Conservation (phyloP, 331 rosid genomes). For the Rhamnella rubrinervis region DNA sequence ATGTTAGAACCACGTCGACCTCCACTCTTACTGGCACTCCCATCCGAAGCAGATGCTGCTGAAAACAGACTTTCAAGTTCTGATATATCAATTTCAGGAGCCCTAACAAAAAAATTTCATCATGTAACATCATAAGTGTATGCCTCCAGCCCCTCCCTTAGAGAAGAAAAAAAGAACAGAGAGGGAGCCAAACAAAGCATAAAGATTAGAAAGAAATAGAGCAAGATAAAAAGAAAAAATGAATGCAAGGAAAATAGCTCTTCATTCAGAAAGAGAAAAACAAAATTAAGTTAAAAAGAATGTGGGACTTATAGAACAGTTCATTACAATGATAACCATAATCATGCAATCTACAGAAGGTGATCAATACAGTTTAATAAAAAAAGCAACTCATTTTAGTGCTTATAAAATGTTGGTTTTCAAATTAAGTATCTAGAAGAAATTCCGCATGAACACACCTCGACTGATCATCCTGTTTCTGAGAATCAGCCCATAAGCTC, state of each 20-base stretch:
- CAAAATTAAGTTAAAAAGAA: neutral
- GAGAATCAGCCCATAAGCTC: conserved; percentile 94
- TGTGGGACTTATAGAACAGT: neutral
- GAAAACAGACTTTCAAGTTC: conserved; percentile 97
- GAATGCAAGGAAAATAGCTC: neutral
- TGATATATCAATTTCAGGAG: conserved; percentile 95
- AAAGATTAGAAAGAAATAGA: neutral
- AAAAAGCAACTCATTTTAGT: conserved; percentile 5
- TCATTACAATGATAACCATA: conserved; percentile 2
- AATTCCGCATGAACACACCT: conserved; percentile 51
- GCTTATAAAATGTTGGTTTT: conserved; percentile 8
- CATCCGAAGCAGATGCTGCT: conserved; percentile 86
- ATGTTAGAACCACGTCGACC: conserved; percentile 84
- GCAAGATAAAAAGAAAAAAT: conserved; percentile 1
- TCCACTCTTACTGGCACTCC: conserved; percentile 55
- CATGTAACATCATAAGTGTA: conserved; percentile 30
- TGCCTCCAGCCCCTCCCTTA: conserved; percentile 13
- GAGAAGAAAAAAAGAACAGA: neutral
- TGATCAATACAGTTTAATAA: neutral
- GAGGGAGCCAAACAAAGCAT: conserved; percentile 20
- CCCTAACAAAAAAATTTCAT: conserved; percentile 51
- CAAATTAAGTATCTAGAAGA: conserved; percentile 3
- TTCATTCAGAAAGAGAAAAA: conserved; percentile 2
- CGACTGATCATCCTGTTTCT: conserved; percentile 66
- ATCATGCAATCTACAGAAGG: neutral